Base-by-base conservation (phyloP, 768 basidiomycete species). In the Leccinellum rugosiceps region DNA sequence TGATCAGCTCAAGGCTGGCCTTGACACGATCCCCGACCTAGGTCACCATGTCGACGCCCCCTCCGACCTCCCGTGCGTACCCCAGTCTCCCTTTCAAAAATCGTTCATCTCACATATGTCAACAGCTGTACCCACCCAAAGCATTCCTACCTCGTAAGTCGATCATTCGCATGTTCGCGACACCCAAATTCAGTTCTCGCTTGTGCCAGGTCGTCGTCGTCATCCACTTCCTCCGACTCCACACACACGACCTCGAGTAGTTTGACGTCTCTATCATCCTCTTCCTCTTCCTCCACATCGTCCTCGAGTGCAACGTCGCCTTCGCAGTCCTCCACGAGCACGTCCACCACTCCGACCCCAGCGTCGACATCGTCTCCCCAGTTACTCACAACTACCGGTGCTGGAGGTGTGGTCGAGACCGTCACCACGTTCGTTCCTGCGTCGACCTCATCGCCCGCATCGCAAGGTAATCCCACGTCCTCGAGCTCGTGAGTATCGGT, bases 401-500 rank as follows among this genome's bases (percentile, higher is more conserved):
- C 65, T 8, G 58, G 53, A 10, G 59, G 55, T 6, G 0, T 1
- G 1, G 25, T 50, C 10, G 2, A 15, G 21, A 67, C 61, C 0
- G 8, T 68, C 47, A 63, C 62, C 9, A 30, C 58, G 2, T 13
- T 57, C 55, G 3, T 58, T 8, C 19, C 58, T 4, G 49, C 54
- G 4, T 13, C 31, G 2, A 48, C 59, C 1, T 0, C 57, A 7
- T 25, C 51, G 1, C 0, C 58, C 8, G 41, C 49, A 3, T 0
- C 66, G 0, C 41, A 32, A 17, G 11, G 10, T 11, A 56, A 17
- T 17, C 3, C 52, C 5, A 11, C 58, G 1, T 46, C 62, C 0
- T 59, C 70, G 1, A 68, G 60, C 23, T 71, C 69, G 69, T 71
- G 25, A 59, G 69, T 72, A n/a, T 52, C 31, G 15, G 14, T 6